Conservation (phyloP, 2,329 filamentous ascomycete species). For the Trichoderma aggressivum region DNA sequence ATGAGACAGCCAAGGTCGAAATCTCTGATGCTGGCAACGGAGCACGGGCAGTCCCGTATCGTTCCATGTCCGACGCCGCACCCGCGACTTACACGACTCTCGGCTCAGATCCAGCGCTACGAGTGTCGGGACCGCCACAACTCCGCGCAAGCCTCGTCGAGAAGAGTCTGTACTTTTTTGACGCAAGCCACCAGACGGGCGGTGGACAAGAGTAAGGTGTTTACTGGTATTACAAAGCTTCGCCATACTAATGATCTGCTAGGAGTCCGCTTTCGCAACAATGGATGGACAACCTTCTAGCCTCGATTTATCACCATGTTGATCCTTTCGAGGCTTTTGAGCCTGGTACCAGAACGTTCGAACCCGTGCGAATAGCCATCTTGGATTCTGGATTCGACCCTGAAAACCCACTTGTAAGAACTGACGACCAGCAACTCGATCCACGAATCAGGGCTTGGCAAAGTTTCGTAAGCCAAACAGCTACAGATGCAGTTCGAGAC, state of each 20-base stretch:
- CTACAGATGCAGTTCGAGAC: background rate
- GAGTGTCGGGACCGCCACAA: background rate
- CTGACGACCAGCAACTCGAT: background rate
- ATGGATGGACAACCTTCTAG: background rate
- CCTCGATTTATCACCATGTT: background rate
- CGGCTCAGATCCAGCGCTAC: background rate
- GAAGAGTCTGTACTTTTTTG: constrained; percentile 1
- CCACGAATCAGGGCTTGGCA: background rate
- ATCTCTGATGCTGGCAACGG: background rate
- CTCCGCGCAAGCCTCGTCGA: background rate
- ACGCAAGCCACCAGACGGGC: background rate
- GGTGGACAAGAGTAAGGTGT: background rate
- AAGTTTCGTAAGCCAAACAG: background rate
- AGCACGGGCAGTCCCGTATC: background rate
- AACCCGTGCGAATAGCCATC: constrained; percentile 3
- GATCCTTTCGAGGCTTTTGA: background rate
- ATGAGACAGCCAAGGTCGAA: background rate
- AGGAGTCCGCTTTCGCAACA: background rate
- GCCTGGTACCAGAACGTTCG: background rate
- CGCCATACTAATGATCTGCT: background rate
- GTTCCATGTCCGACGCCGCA: background rate
- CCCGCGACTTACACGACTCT: background rate
- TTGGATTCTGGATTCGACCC: background rate
- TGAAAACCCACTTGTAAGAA: background rate
- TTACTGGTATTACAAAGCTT: background rate